Percentiles rank a stretch among this genome's conserved stretches.
phyloP scores from a whole-genome alignment of 2,329 filamentous ascomycete species.

The Aspergillus sp. region DNA sequence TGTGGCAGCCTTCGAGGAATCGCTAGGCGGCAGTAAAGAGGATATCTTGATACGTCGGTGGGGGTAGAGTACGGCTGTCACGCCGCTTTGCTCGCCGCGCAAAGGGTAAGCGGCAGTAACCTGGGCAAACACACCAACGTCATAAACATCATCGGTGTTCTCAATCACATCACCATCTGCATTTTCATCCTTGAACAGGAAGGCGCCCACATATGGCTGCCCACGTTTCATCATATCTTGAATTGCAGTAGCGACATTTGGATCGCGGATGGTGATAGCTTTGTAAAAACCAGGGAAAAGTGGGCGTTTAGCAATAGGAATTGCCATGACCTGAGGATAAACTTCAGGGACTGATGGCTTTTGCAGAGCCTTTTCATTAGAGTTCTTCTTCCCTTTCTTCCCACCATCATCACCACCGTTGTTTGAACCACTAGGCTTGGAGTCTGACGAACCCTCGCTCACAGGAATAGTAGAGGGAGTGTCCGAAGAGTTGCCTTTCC shows the following conservation, averaged over 20 bases:
- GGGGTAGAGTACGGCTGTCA: conserved; percentile 94
- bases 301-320: conserved; percentile 89
- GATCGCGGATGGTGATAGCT: conserved; percentile 93
- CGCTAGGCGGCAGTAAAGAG: conserved; percentile 69
- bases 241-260: conserved; percentile 86
- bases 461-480: conserved; percentile 45
- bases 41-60: conserved; percentile 92
- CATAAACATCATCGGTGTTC: conserved; percentile 85
- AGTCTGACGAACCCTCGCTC: conserved; percentile 36
- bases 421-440: conserved; percentile 57
- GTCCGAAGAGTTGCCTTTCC: conserved; percentile 52
- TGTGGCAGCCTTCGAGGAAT: conserved; percentile 31
- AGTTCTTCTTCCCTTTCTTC: conserved; percentile 68
- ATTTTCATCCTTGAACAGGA: conserved; percentile 94
- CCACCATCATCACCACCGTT: conserved; percentile 60
- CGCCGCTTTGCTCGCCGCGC: conserved; percentile 72
- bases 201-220: conserved; percentile 95
- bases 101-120: conserved; percentile 95
- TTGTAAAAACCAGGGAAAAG: conserved; percentile 99
- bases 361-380: conserved; percentile 72
- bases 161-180: conserved; percentile 93
- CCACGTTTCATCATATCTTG: conserved; percentile 96
- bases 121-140: conserved; percentile 95
- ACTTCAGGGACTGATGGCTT: conserved; percentile 91
- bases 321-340: conserved; percentile 96